phyloP scores from a whole-genome alignment of 768 basidiomycete species.

The Tulasnella sp. region DNA sequence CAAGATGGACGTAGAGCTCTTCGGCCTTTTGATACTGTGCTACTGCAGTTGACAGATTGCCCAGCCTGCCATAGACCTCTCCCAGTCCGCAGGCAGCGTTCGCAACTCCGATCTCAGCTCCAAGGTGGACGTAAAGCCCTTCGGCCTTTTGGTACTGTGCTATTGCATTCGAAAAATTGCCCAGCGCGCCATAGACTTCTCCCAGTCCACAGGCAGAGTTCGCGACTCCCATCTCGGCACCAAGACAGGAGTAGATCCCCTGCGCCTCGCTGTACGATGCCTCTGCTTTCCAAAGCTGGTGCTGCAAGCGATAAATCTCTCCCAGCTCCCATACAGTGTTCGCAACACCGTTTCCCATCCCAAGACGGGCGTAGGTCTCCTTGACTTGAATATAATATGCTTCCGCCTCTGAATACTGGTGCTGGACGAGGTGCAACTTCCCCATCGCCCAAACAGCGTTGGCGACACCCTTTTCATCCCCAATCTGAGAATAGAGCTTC shows the following conservation, averaged over 20 bases:
- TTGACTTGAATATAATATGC: too few relatives aligned
- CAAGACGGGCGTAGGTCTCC: too few relatives aligned
- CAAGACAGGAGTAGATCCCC: background rate
- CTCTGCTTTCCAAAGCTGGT: background rate
- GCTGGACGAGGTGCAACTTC: too few relatives aligned
- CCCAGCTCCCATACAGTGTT: too few relatives aligned
- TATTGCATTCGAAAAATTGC: background rate
- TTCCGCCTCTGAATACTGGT: too few relatives aligned
- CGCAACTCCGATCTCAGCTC: background rate
- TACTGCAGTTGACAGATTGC: background rate
- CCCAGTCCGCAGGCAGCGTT: background rate
- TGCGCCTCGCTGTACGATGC: background rate
- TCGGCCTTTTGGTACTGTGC: too few relatives aligned
- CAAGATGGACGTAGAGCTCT: background rate
- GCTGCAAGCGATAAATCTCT: too few relatives aligned
- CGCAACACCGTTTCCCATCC: too few relatives aligned
- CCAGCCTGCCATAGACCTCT: background rate
- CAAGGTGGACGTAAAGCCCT: background rate
- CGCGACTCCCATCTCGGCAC: background rate
- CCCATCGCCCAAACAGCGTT: too few relatives aligned
- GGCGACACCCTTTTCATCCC: too few relatives aligned
- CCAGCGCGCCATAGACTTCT: background rate
- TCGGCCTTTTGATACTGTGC: background rate
- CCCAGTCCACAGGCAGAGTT: background rate
- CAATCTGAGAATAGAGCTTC: too few relatives aligned